These are phyloP conservation scores for Chalaropsis ovoidea DNA, from an alignment of 2,329 filamentous ascomycete species.

Conservation along the genomic window DNA sequence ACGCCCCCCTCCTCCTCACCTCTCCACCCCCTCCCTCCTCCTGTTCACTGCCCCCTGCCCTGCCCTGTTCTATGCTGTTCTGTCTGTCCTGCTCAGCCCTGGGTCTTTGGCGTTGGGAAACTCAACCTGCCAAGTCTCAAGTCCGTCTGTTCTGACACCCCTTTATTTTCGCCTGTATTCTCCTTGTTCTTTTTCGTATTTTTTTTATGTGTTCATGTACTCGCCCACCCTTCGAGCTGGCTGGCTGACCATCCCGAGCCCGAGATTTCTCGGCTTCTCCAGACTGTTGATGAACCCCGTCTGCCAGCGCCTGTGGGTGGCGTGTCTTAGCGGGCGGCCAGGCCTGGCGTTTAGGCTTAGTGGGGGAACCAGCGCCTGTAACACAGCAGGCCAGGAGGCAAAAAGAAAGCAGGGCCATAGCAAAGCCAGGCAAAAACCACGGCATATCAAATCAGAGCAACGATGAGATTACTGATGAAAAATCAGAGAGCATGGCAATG, in stretches of 20 bases:
- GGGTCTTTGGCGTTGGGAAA: neutral
- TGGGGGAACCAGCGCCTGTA: neutral
- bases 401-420: neutral
- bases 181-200: neutral
- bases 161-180: neutral
- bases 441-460: no score
- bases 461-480: no score
- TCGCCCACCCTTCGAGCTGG: neutral
- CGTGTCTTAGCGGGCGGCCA: neutral
- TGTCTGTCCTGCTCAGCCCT: neutral
- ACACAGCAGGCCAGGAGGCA: neutral
- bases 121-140: neutral
- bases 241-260: neutral
- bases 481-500: no score
- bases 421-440: no score
- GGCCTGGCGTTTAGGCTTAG: neutral
- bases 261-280: conserved; percentile 8
- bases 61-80: neutral
- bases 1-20: neutral
- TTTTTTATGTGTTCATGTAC: no score
- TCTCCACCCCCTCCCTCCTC: neutral
- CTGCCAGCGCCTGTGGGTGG: neutral
- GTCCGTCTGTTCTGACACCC: neutral
- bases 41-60: neutral
- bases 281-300: neutral